Base-by-base conservation (phyloP, 768 basidiomycete species). In the Phanerodontia chrysosporium region DNA sequence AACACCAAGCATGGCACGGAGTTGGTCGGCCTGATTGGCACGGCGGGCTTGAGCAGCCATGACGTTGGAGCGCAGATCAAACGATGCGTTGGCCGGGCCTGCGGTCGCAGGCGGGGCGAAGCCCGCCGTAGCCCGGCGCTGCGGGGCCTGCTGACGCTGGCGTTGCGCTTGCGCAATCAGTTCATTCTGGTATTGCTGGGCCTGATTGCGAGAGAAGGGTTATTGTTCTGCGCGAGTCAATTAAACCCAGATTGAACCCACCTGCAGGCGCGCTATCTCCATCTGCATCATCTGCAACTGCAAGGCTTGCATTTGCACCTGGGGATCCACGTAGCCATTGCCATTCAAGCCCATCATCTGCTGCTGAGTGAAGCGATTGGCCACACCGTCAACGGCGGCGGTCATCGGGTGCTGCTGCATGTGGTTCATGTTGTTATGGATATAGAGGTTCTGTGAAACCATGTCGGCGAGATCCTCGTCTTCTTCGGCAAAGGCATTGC, bases 241-340 rank as follows among this genome's bases (percentile, higher is more conserved):
- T 51, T 25, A 61, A 35, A 44, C 51, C 30, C 32, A 42, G 30
- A 42, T 73, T 12, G 10, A 42, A 42, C 80, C 51, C 60, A 87
- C 90, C 87, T 92, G 91, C 62, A 93, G 81, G 69, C 82, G 83
- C 69, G 91, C 72, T 65, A 93, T 81, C 75, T 93, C 91, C 58
- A 93, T 76, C 69, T 93, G 92, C 75, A 92, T 82, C 79, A 92
- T 78, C 75, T 93, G 90, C 80, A 92, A 79, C 74, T 92, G 90
- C 57, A 90, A 76, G 55, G 85, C 82, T 66, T 85, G 85, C 45
- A 79, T 74, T 46, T 84, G 84, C 44, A 75, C 71, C 55, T 74
- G 76, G 39, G 78, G 75, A 67, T 72, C 76, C 59, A 79, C 80
- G 27, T 73, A 76, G 46, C 76, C 78, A 53, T 73, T 83, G 8